phyloP scores from a whole-genome alignment of 306 rosid genomes.

The Trifolium subterraneum region DNA sequence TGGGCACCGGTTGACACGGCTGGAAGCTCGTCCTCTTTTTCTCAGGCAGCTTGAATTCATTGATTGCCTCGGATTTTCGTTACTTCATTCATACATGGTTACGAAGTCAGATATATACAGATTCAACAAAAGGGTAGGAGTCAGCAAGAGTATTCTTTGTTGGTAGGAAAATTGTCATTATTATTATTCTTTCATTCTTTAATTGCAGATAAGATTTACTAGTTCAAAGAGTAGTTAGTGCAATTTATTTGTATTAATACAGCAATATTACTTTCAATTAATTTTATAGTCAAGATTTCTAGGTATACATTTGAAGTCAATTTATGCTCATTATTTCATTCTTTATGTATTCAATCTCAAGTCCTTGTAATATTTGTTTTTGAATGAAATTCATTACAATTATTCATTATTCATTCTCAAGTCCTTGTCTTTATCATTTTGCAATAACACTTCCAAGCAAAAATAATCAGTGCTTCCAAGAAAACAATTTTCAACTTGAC shows the following conservation, averaged over 20 bases:
- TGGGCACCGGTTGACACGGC: constrained; percentile 76
- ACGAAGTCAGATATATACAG: constrained; percentile 40
- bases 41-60: constrained; percentile 57
- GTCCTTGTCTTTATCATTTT: too few species aligned
- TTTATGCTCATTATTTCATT: constrained; percentile 60
- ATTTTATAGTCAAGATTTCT: constrained; percentile 39
- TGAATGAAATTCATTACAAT: constrained; percentile 37
- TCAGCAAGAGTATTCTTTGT: constrained; percentile 59
- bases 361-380: constrained; percentile 20
- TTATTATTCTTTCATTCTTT: constrained; percentile 83
- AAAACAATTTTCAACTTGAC: background rate
- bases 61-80: background rate
- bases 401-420: background rate
- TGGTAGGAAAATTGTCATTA: constrained; percentile 55
- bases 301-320: constrained; percentile 49
- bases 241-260: constrained; percentile 58
- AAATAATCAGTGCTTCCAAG: background rate
- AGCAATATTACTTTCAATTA: constrained; percentile 46
- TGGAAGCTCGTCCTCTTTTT: constrained; percentile 71
- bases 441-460: background rate
- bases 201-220: constrained; percentile 66
- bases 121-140: constrained; percentile 41
- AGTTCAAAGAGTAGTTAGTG: constrained; percentile 46
- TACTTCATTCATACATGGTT: constrained; percentile 44
- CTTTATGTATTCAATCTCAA: constrained; percentile 61